Percentiles rank a stretch among this genome's conserved stretches.
phyloP scores from a whole-genome alignment of 164 flowering plant genomes.

The Liriodendron chinense region DNA sequence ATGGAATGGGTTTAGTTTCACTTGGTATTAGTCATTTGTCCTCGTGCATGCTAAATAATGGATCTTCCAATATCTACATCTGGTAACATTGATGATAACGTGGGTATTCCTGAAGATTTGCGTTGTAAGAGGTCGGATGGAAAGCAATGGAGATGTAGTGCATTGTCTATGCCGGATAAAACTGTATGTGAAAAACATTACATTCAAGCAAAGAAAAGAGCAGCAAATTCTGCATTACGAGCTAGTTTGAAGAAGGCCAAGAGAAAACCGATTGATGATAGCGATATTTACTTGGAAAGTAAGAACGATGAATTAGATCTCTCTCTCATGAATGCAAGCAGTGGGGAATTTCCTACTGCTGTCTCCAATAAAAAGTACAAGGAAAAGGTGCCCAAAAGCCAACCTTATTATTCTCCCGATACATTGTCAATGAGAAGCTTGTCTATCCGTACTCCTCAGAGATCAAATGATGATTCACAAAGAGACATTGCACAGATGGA shows the following conservation, averaged over 20 bases:
- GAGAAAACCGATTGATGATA: slow-evolving; percentile 57
- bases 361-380: slow-evolving; percentile 39
- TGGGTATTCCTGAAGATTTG: slow-evolving; percentile 86
- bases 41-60: slow-evolving; percentile 30
- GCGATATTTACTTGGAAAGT: slow-evolving; percentile 58
- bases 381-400: slow-evolving; percentile 46
- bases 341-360: slow-evolving; percentile 36
- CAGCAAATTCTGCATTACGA: slow-evolving; percentile 85
- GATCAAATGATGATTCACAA: slow-evolving; percentile 36
- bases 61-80: slow-evolving; percentile 48
- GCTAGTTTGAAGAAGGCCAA: slow-evolving; percentile 79
- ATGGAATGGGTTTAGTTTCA: slow-evolving; percentile 1
- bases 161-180: slow-evolving; percentile 95
- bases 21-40: background rate
- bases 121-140: slow-evolving; percentile 98
- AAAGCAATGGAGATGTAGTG: slow-evolving; percentile 98
- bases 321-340: slow-evolving; percentile 32
- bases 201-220: slow-evolving; percentile 93
- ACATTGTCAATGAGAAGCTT: slow-evolving; percentile 39
- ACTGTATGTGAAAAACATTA: slow-evolving; percentile 97
- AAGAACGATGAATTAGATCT: slow-evolving; percentile 69
- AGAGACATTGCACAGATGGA: slow-evolving; percentile 45
- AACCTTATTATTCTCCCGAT: slow-evolving; percentile 53
- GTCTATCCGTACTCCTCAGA: slow-evolving; percentile 35
- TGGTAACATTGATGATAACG: slow-evolving; percentile 65